Evolutionary conservation across 2,329 filamentous ascomycete species (phyloP), one percentile per base, ranked within the genome.

Genomic region (Curvularia sp.): DNA sequence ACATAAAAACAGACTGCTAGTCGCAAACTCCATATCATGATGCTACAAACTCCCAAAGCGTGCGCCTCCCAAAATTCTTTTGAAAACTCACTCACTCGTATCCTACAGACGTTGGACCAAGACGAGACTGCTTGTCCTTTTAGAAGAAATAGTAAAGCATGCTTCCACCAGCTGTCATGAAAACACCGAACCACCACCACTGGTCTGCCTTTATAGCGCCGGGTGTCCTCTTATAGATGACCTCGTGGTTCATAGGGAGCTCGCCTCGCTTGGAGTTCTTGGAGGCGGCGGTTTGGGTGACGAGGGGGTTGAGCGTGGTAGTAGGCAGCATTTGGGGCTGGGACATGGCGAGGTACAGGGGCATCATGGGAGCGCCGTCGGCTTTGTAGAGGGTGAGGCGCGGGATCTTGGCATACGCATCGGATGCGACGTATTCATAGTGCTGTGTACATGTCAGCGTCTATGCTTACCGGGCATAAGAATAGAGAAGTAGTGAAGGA

Each of bases 321-420:
- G 88, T 90, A 1, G 89, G 88, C 5, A 91, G 83, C 87, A 91
- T 91, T 69, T 87, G 78, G 0, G 89, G 88, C 5, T 87, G 84
- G 12, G 77, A 81, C 71, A 83, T 86, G 62, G 83, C 84, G 45
- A 89, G 81, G 74, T 89, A 91, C 80, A 92, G 82, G 10, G 89
- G 88, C 64, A 88, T 84, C 77, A 90, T 78, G 10, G 87, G 87
- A 1, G 85, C 77, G 57, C 88, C 89, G 70, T 90, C 86, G 66
- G 83, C 86, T 66, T 83, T 75, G 74, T 81, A 88, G 45, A 92
- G 81, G 64, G 90, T 86, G 23, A 92, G 83, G 53, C 88, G 85
- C 42, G 80, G 80, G 57, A 87, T 80, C 51, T 85, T 83, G 73
- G 87, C 84, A 74, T 88, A 91, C 18, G 79, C 75, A 70, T 91